Percentiles rank a stretch among this genome's conserved stretches.
Conservation (phyloP, 495 filamentous ascomycete genomes). For the Neurospora discreta region DNA sequence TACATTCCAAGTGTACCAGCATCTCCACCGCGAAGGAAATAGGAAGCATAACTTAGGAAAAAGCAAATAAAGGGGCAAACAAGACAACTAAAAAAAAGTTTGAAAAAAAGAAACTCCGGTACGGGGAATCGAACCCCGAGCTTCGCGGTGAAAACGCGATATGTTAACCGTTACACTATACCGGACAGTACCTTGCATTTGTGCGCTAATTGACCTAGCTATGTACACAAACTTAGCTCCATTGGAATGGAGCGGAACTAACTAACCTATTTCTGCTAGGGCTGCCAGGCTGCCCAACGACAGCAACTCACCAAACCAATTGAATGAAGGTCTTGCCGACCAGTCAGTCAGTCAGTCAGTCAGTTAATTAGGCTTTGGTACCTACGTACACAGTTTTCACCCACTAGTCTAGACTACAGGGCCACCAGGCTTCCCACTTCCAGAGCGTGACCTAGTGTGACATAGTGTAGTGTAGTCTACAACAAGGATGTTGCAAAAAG, state of each 20-base stretch:
- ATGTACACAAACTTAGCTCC: background rate
- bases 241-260: background rate
- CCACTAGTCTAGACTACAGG: too few relatives aligned
- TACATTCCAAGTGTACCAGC: too few relatives aligned
- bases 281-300: background rate
- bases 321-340: background rate
- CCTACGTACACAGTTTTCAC: too few relatives aligned
- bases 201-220: accelerated
- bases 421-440: background rate
- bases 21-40: too few relatives aligned
- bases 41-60: too few relatives aligned
- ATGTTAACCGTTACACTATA: slow-evolving; percentile 10
- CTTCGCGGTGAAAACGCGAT: slow-evolving; percentile 30
- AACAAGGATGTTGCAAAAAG: too few relatives aligned
- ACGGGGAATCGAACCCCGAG: slow-evolving; percentile 33
- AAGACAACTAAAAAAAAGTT: background rate
- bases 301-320: background rate
- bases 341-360: too few relatives aligned
- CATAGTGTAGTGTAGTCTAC: too few relatives aligned
- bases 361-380: too few relatives aligned
- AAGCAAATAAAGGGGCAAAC: too few relatives aligned
- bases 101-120: slow-evolving; percentile 15
- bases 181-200: background rate
- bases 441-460: too few relatives aligned
- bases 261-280: background rate